Percentiles rank a stretch among this genome's conserved stretches.
These are phyloP conservation scores for Trichophyton benhamiae DNA, from an alignment of 2,329 filamentous ascomycete genomes.

Conservation along the genomic window DNA sequence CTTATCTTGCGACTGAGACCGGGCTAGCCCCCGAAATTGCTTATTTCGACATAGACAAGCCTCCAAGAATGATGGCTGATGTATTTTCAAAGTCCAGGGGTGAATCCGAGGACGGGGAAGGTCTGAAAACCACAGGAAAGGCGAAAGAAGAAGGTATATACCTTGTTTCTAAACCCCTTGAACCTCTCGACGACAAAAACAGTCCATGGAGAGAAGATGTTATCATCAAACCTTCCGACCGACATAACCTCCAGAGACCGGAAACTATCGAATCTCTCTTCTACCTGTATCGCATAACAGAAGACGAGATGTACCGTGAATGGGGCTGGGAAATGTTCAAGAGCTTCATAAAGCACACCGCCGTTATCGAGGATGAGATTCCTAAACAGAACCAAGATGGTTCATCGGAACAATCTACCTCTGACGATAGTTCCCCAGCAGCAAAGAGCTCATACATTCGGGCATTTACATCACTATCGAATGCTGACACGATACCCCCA, in stretches of 20 bases:
- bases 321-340: conserved; percentile 99
- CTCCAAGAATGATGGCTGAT: conserved; percentile 43
- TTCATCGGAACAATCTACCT: not conserved
- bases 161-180: conserved; percentile 26
- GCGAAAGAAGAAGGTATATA: conserved; percentile 21
- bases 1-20: conserved; percentile 82
- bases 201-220: conserved; percentile 63
- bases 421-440: conserved; percentile 3
- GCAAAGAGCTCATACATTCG: conserved; percentile 20
- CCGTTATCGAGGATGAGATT: conserved; percentile 47
- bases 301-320: conserved; percentile 73
- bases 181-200: conserved; percentile 18
- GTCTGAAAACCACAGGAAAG: conserved; percentile 6
- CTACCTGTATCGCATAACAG: conserved; percentile 98
- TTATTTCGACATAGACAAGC: conserved; percentile 66
- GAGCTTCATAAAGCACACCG: conserved; percentile 74
- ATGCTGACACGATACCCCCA: conserved; percentile 63
- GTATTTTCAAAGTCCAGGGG: conserved; percentile 11
- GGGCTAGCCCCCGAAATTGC: conserved; percentile 92
- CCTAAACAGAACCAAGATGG: not conserved
- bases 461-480: conserved; percentile 69
- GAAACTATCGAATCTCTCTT: conserved; percentile 95
- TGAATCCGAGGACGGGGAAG: not conserved
- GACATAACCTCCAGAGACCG: conserved; percentile 85
- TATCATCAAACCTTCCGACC: conserved; percentile 65